These are phyloP conservation scores for Populus tomentosa DNA, from an alignment of 441 rosid genomes.

Conservation along the genomic window DNA sequence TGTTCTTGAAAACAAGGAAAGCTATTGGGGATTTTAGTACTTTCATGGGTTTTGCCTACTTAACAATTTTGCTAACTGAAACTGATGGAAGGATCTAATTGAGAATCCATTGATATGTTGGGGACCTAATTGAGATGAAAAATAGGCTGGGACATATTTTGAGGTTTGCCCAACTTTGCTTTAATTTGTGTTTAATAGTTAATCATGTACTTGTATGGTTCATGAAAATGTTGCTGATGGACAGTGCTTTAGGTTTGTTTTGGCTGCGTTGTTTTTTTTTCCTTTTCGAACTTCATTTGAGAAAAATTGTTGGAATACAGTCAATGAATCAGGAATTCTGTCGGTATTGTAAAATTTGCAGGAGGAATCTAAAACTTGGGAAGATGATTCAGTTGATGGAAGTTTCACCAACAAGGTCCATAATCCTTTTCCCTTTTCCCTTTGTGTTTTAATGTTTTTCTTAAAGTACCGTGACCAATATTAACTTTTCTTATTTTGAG, in stretches of 20 bases:
- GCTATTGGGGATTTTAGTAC: background rate
- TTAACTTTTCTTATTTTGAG: background rate
- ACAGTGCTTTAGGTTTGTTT: background rate
- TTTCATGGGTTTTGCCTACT: background rate
- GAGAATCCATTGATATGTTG: background rate
- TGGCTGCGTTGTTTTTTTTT: background rate
- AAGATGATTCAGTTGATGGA: constrained; percentile 44
- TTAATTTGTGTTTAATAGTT: background rate
- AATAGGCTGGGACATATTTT: background rate
- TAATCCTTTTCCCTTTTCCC: background rate
- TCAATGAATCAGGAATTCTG: background rate
- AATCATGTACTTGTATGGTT: background rate
- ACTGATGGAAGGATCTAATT: background rate
- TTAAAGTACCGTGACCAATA: background rate
- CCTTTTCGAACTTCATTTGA: background rate
- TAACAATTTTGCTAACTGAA: background rate
- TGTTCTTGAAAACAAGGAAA: no score
- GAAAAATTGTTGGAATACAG: background rate
- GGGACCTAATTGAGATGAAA: background rate
- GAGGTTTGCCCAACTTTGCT: background rate
- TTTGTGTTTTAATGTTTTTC: background rate
- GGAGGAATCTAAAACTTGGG: constrained; percentile 73
- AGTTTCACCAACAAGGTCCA: constrained; percentile 46
- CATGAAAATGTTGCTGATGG: background rate
- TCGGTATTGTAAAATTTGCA: constrained; percentile 23